phyloP scores from a whole-genome alignment of 495 filamentous ascomycete species.

The Trichoderma asperelloides region DNA sequence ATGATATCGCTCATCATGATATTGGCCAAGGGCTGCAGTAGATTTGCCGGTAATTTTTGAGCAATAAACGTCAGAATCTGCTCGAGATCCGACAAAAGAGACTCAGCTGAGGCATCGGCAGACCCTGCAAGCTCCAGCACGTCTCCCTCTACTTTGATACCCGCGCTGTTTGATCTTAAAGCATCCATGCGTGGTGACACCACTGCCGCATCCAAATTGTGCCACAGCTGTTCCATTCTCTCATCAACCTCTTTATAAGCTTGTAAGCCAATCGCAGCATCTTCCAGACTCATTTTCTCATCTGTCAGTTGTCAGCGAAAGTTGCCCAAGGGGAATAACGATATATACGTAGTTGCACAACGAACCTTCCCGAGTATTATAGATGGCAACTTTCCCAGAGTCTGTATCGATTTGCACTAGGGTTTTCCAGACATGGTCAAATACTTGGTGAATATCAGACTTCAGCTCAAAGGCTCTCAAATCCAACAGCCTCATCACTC shows the following conservation, averaged over 20 bases:
- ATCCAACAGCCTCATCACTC: conserved; percentile 38
- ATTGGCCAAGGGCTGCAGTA: conserved; percentile 53
- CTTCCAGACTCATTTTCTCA: conserved; percentile 35
- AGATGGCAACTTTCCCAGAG: conserved; percentile 39
- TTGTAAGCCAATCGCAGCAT: conserved; percentile 39
- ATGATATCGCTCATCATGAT: conserved; percentile 59
- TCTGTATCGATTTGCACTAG: conserved; percentile 48
- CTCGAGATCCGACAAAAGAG: conserved; percentile 51
- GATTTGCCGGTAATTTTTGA: conserved; percentile 51
- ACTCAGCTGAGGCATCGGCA: conserved; percentile 30
- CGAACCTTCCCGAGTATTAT: conserved; percentile 32
- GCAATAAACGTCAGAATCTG: conserved; percentile 56
- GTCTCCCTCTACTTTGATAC: conserved; percentile 29
- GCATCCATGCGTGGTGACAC: conserved; percentile 41
- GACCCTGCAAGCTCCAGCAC: conserved; percentile 23
- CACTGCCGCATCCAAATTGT: conserved; percentile 39
- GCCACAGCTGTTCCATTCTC: conserved; percentile 41
- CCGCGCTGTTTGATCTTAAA: conserved; percentile 19
- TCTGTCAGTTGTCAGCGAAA: conserved; percentile 26
- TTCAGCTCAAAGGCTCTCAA: conserved; percentile 45
- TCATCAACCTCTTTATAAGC: conserved; percentile 44
- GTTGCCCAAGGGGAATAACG: conserved; percentile 1
- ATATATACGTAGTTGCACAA: neutral
- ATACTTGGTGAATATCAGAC: conserved; percentile 47
- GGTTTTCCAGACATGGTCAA: conserved; percentile 45